These are phyloP conservation scores for Tetrapisispora nanseiensis DNA, from an alignment of 805 yeast genomes.

Conservation along the genomic window DNA sequence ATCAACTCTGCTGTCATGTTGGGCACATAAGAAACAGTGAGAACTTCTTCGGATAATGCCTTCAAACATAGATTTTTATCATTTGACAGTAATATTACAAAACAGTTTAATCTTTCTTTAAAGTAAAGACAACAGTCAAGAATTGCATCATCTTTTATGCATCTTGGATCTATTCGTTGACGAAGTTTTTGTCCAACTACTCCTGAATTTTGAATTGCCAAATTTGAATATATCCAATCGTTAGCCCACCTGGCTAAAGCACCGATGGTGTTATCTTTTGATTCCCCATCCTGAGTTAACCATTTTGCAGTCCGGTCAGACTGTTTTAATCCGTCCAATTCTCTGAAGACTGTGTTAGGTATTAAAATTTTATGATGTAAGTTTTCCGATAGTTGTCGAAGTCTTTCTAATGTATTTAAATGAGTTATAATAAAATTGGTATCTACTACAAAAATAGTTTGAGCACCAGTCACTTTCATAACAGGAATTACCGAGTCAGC, in stretches of 20 bases:
- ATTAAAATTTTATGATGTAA: slow-evolving; percentile 48
- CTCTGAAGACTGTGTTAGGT: slow-evolving; percentile 62
- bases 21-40: slow-evolving; percentile 45
- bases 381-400: slow-evolving; percentile 33
- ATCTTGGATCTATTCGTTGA: slow-evolving; percentile 40
- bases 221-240: slow-evolving; percentile 59
- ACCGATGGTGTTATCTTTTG: slow-evolving; percentile 34
- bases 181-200: slow-evolving; percentile 56
- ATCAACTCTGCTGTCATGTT: slow-evolving; percentile 41
- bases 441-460: slow-evolving; percentile 55
- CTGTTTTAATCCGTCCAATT: slow-evolving; percentile 73
- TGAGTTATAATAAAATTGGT: slow-evolving; percentile 77
- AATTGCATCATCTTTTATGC: slow-evolving; percentile 69
- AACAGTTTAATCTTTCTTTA: slow-evolving; percentile 30
- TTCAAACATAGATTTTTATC: slow-evolving; percentile 76
- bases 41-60: slow-evolving; percentile 55
- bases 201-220: slow-evolving; percentile 42
- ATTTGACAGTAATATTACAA: slow-evolving; percentile 63
- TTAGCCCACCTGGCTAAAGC: slow-evolving; percentile 60
- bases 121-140: slow-evolving; percentile 74
- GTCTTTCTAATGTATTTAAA: slow-evolving; percentile 44
- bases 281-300: slow-evolving; percentile 6
- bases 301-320: slow-evolving; percentile 16
- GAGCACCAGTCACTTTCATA: slow-evolving; percentile 5
- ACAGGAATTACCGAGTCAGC: slow-evolving; percentile 8